Evolutionary conservation across 257 asterid species (phyloP).

Genomic region (Schizonepeta tenuifolia): DNA sequence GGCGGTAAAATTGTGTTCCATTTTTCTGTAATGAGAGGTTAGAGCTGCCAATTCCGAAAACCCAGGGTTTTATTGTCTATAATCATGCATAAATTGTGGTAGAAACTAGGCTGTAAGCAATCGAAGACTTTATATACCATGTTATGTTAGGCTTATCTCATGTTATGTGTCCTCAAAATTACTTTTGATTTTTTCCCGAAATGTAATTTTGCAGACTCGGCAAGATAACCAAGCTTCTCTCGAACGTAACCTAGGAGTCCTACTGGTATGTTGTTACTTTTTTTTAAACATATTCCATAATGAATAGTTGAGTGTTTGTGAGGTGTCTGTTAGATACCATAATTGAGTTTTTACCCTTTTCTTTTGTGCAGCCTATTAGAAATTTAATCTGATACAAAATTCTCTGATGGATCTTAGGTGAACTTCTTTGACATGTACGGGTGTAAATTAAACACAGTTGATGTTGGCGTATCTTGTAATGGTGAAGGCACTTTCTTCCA

Average conservation of each 20-base stretch:
- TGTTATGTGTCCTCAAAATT: constrained; percentile 4
- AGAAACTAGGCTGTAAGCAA: constrained; percentile 7
- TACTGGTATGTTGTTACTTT: constrained; percentile 58
- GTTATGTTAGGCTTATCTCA: background rate
- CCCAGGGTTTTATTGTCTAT: background rate
- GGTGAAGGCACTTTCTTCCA: constrained; percentile 70
- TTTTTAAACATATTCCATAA: constrained; percentile 7
- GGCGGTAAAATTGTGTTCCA: background rate
- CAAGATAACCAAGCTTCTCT: constrained; percentile 57
- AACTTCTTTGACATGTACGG: constrained; percentile 90
- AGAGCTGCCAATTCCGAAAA: constrained; percentile 9
- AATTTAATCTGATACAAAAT: constrained; percentile 8
- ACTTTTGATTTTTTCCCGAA: constrained; percentile 17
- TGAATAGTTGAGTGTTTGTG: background rate
- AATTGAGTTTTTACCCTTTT: constrained; percentile 4
- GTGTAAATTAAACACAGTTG: constrained; percentile 73
- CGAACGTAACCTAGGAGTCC: constrained; percentile 87
- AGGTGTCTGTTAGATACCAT: background rate
- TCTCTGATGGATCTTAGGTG: constrained; percentile 58
- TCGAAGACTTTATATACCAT: background rate
- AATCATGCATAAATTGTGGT: background rate
- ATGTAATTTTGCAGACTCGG: constrained; percentile 53
- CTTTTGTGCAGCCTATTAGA: constrained; percentile 23
- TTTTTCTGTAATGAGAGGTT: background rate
- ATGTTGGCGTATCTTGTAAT: constrained; percentile 93